Evolutionary conservation across 208 protist species (phyloP), one percentile per base, ranked within the genome.

Genomic region (Crithidia thermophila): DNA sequence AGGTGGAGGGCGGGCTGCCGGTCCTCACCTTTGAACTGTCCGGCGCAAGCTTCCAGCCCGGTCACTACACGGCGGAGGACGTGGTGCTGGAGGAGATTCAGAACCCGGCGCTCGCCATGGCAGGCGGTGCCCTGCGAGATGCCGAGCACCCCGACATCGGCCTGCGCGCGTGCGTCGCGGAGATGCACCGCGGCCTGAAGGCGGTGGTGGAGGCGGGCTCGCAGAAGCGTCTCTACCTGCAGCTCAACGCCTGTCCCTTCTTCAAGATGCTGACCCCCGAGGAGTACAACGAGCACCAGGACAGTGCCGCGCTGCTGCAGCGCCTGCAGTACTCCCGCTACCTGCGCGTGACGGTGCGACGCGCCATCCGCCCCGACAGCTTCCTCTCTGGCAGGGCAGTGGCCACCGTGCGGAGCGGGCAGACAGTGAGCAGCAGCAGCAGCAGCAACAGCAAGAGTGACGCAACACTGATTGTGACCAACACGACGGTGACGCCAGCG

Each of bases 241-340:
- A 93, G 57, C 82, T 96, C 7, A 50, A 60, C 34, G 56, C 77
- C 23, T 96, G 90, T 60, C 85, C 90, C 0, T 37, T 45, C 23
- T 94, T 96, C 59, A 82, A 82, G 70, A 91, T 96, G 87, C 67
- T 93, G 6, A 78, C 81, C 9, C 65, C 66, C 0, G 72, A 82
- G 51, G 90, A 95, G 72, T 93, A 95, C 85, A 79, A 91, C 67
- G 90, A 94, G 75, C 72, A 84, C 45, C 85, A 93, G 60, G 81
- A 93, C 55, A 93, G 86, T 63, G 77, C 72, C 30, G 72, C 57
- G 37, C 77, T 95, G 56, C 77, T 89, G 57, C 45, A 45, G 11
- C 77, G 81, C 23, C 69, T 95, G 60, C 74, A 78, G 53, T 70
- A 81, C 60, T 84, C 90, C 34, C 90, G 87, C 25, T 77, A 86